Evolutionary conservation across 345 rosid species (phyloP).

Genomic region (Rubroshorea leprosula): DNA sequence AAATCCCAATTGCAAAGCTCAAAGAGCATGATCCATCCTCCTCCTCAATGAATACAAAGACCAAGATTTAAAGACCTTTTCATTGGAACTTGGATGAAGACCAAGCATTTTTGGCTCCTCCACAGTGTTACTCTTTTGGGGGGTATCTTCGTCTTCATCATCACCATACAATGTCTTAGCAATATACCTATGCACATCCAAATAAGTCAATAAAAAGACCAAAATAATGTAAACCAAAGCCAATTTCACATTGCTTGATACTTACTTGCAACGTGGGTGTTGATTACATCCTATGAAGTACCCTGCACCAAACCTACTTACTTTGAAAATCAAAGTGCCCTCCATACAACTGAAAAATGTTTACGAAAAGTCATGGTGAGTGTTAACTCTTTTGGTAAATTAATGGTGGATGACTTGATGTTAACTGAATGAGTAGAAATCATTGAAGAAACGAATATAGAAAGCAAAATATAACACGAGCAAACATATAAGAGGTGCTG

Average conservation of each 20-base stretch:
- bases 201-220: not conserved
- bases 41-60: no score
- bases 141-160: slow-evolving; percentile 54
- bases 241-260: slow-evolving; percentile 21
- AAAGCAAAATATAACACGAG: no score
- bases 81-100: slow-evolving; percentile 66
- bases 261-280: slow-evolving; percentile 95
- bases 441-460: no score
- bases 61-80: slow-evolving; percentile 60
- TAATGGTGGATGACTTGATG: no score
- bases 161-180: slow-evolving; percentile 84
- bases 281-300: slow-evolving; percentile 90
- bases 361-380: slow-evolving; percentile 7
- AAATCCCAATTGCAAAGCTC: no score
- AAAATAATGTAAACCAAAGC: not conserved
- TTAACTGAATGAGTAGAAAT: no score
- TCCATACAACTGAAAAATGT: slow-evolving; percentile 70
- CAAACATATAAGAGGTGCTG: no score
- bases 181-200: no score
- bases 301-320: slow-evolving; percentile 76
- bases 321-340: slow-evolving; percentile 83
- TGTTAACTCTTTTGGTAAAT: no score
- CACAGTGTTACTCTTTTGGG: slow-evolving; percentile 32
- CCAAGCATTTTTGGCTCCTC: slow-evolving; percentile 90
- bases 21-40: no score